Evolutionary conservation across 495 filamentous ascomycete species (phyloP), one percentile per base, ranked within the genome.

Genomic region (Cercophora scortea): DNA sequence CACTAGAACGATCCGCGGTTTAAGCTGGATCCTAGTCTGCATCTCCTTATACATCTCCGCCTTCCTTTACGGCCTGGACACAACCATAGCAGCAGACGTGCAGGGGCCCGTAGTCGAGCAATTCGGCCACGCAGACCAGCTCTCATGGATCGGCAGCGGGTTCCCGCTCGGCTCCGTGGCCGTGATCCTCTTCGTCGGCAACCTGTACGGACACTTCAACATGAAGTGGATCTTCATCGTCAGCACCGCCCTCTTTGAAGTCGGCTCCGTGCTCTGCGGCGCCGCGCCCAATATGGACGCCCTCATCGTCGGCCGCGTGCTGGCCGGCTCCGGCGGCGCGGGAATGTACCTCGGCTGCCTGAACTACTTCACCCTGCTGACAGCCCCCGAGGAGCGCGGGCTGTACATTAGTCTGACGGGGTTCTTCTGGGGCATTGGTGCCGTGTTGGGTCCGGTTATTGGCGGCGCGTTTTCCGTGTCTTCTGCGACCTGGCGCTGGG

Each of bases 61-160:
- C 10, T 80, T 85, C 50, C 63, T 83, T 0, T 83, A 76, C 49
- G 71, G 75, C 12, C 68, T 85, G 9, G 82, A 85, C 53, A 80
- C 78, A 35, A 85, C 81, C 44, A 80, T 85, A 19, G 79, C 80
- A 6, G 82, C 82, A 18, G 74, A 81, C 53, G 65, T 85, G 10
- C 81, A 82, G 59, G 72, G 73, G 6, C 64, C 66, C 3, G 75
- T 85, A 15, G 61, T 84, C 43, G 65, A 69, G 25, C 39, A 51
- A 0, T 79, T 85, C 35, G 69, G 72, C 9, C 60, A 73, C 17
- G 66, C 81, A n/a, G 66, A 71, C 5, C 78, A 81, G 53, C 61
- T 86, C 8, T 55, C 74, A 35, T 86, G 83, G 83, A 59, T 84
- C 19, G 68, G 71, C 0, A 69, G 79, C 6, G 72, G 77, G 7